phyloP scores from a whole-genome alignment of 805 yeast genomes.

The Metschnikowia borealis region DNA sequence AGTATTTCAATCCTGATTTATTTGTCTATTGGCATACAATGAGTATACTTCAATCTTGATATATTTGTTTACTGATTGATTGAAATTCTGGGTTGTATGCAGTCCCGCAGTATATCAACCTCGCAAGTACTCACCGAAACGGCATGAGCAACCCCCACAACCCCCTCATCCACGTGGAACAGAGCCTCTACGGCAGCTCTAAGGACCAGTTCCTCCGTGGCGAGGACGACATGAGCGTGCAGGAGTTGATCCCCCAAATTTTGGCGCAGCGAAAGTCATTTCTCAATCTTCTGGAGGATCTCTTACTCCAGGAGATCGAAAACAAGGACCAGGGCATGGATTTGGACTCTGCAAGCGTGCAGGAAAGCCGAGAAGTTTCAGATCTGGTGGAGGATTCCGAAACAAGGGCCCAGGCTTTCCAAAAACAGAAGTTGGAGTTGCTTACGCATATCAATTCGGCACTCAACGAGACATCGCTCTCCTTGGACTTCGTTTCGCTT shows the following conservation, averaged over 20 bases:
- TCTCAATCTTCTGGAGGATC: slow-evolving; percentile 53
- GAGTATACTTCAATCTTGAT: no score
- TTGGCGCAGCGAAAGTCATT: slow-evolving; percentile 59
- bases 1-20: no score
- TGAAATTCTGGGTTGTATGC: not conserved
- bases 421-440: slow-evolving; percentile 50
- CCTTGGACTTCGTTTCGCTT: slow-evolving; percentile 82
- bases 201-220: slow-evolving; percentile 37
- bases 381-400: slow-evolving; percentile 13
- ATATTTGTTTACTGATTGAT: not conserved
- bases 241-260: slow-evolving; percentile 56
- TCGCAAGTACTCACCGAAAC: not conserved
- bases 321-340: slow-evolving; percentile 6
- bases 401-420: slow-evolving; percentile 35
- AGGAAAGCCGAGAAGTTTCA: not conserved
- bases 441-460: slow-evolving; percentile 58
- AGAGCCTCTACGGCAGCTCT: slow-evolving; percentile 27
- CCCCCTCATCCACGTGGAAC: slow-evolving; percentile 24
- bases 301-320: slow-evolving; percentile 44
- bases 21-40: not conserved
- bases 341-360: not conserved
- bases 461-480: slow-evolving; percentile 81
- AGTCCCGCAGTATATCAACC: not conserved
- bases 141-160: slow-evolving; percentile 10
- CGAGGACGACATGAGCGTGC: slow-evolving; percentile 44